Conservation (phyloP, 495 filamentous ascomycete species). For the Hyaloscypha bicolor region DNA sequence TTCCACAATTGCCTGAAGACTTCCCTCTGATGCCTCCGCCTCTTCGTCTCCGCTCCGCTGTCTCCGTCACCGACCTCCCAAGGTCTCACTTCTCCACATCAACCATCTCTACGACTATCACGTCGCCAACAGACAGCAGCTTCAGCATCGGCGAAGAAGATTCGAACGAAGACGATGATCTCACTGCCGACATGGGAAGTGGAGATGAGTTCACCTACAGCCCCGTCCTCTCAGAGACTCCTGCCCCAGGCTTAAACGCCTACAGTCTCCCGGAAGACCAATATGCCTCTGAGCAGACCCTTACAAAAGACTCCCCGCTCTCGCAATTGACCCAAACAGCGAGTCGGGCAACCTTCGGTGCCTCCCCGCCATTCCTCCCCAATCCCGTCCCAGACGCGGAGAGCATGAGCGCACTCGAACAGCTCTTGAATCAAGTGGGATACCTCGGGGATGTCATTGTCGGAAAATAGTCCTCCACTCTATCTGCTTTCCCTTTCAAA, state of each 20-base stretch:
- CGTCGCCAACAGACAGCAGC: conserved; percentile 32
- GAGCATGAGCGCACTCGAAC: conserved; percentile 26
- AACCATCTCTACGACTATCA: conserved; percentile 38
- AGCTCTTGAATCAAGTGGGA: conserved; percentile 30
- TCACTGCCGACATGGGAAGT: conserved; percentile 21
- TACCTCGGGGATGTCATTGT: conserved; percentile 31
- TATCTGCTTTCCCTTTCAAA: background rate
- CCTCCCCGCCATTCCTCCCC: conserved; percentile 8
- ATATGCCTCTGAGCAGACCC: conserved; percentile 24
- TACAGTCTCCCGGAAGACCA: conserved; percentile 25
- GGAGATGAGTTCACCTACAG: conserved; percentile 30
- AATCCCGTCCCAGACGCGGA: conserved; percentile 6
- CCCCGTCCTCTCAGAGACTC: conserved; percentile 13
- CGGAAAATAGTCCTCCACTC: conserved; percentile 11
- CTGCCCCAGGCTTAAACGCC: conserved; percentile 21
- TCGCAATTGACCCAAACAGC: conserved; percentile 11
- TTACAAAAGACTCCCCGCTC: conserved; percentile 16
- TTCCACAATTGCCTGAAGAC: conserved; percentile 31
- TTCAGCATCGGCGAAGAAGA: conserved; percentile 20
- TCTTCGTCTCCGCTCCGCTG: conserved; percentile 15
- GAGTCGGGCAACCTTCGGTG: conserved; percentile 29
- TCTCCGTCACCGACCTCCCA: conserved; percentile 29
- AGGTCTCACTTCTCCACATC: conserved; percentile 41
- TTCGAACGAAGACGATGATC: conserved; percentile 21
- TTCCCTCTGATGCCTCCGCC: conserved; percentile 11